phyloP scores from a whole-genome alignment of 805 yeast species.

The Suhomyces kilbournensis region DNA sequence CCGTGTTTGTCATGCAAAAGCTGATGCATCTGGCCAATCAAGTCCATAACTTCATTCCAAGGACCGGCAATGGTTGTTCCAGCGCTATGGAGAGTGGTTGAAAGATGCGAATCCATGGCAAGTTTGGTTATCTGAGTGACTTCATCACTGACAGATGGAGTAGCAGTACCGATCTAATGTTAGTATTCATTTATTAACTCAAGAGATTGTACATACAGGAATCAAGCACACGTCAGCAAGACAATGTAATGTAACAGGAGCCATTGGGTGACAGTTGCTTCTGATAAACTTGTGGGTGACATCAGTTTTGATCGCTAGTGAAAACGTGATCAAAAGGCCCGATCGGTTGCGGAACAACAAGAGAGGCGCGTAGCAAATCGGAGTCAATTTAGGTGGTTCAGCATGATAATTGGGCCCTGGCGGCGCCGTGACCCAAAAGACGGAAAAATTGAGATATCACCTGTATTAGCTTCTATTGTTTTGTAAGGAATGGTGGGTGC shows the following conservation, averaged over 20 bases:
- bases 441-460: neutral
- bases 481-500: neutral
- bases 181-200: slow-evolving; percentile 2
- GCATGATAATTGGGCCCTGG: neutral
- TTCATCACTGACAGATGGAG: slow-evolving; percentile 78
- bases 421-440: neutral
- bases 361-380: neutral
- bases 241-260: slow-evolving; percentile 52
- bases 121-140: slow-evolving; percentile 66
- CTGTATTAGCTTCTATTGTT: neutral
- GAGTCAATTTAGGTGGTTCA: neutral
- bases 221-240: slow-evolving; percentile 83
- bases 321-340: neutral
- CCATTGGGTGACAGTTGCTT: slow-evolving; percentile 4
- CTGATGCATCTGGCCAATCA: slow-evolving; percentile 77
- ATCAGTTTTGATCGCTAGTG: neutral
- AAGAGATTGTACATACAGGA: slow-evolving; percentile 52
- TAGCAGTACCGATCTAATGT: slow-evolving; percentile 66
- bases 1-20: slow-evolving; percentile 63
- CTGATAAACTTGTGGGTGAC: neutral
- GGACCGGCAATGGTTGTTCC: slow-evolving; percentile 91
- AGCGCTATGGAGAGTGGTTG: slow-evolving; percentile 79
- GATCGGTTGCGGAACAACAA: neutral
- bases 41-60: slow-evolving; percentile 82
- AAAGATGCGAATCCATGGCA: slow-evolving; percentile 59